Evolutionary conservation across 805 yeast species (phyloP).

Genomic region (Metschnikowia dekortorum): DNA sequence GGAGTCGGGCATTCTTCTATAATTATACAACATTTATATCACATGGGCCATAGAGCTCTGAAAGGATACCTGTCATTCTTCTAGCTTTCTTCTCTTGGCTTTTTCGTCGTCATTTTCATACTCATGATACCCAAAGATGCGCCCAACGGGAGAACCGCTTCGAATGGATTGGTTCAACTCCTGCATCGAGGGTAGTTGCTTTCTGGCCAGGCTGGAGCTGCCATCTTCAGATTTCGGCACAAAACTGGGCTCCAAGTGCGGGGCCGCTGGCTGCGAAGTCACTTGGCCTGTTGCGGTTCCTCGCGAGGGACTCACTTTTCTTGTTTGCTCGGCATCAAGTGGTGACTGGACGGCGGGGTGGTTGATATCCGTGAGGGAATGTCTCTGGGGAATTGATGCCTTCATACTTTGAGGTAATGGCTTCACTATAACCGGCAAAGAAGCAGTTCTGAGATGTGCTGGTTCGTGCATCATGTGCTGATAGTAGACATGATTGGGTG

Average conservation of each 20-base stretch:
- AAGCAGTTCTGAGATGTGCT: conserved; percentile 13
- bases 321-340: background rate
- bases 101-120: conserved; percentile 8
- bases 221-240: background rate
- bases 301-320: background rate
- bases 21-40: background rate
- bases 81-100: conserved; percentile 13
- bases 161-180: conserved; percentile 33
- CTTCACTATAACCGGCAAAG: conserved; percentile 14
- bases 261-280: background rate
- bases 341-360: background rate
- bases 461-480: conserved; percentile 14
- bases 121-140: background rate
- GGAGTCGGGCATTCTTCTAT: background rate
- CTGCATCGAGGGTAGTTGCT: conserved; percentile 33
- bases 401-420: conserved; percentile 10
- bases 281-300: conserved; percentile 1
- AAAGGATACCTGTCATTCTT: conserved; percentile 1
- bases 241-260: background rate
- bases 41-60: background rate
- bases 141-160: conserved; percentile 6
- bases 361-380: conserved; percentile 8
- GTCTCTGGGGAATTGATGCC: conserved; percentile 11
- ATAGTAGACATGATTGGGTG: conserved; percentile 12
- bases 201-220: conserved; percentile 6